Percentiles rank a stretch among this genome's conserved stretches.
These are phyloP conservation scores for Aspergillus baeticus DNA, from an alignment of 495 filamentous ascomycete genomes.

Conservation along the genomic window DNA sequence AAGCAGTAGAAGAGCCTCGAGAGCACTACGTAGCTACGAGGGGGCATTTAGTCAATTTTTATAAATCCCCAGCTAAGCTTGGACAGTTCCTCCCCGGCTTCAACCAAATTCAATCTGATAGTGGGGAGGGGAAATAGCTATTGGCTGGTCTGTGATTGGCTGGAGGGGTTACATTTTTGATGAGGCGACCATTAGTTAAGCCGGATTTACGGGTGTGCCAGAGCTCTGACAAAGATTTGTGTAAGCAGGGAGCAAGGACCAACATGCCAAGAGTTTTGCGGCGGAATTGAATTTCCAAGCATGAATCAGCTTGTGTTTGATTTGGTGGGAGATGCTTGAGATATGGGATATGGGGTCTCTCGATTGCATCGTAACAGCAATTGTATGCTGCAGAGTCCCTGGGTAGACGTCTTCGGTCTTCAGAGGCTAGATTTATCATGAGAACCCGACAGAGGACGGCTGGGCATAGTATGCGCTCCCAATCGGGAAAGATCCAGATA, in stretches of 20 bases:
- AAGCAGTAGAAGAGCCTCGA: slow-evolving; percentile 33
- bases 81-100: not conserved
- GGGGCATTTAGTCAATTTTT: slow-evolving; percentile 23
- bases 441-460: too few relatives aligned
- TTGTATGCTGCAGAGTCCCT: too few relatives aligned
- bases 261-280: not conserved
- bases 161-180: not conserved
- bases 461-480: too few relatives aligned
- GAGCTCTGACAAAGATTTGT: slow-evolving; percentile 29
- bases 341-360: too few relatives aligned
- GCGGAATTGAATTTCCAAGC: slow-evolving; percentile 3
- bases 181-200: not conserved
- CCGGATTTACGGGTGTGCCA: not conserved
- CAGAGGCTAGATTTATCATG: too few relatives aligned
- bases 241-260: slow-evolving; percentile 37
- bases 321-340: not conserved
- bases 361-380: too few relatives aligned
- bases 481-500: too few relatives aligned
- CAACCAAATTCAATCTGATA: not conserved
- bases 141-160: not conserved
- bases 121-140: too few relatives aligned
- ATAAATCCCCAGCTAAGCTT: slow-evolving; percentile 22
- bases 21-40: not conserved
- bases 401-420: too few relatives aligned
- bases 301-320: slow-evolving; percentile 4